Evolutionary conservation across 2,329 filamentous ascomycete genomes (phyloP), one percentile per base, ranked within the genome.

Genomic region (Sphaerulina vaccinii): DNA sequence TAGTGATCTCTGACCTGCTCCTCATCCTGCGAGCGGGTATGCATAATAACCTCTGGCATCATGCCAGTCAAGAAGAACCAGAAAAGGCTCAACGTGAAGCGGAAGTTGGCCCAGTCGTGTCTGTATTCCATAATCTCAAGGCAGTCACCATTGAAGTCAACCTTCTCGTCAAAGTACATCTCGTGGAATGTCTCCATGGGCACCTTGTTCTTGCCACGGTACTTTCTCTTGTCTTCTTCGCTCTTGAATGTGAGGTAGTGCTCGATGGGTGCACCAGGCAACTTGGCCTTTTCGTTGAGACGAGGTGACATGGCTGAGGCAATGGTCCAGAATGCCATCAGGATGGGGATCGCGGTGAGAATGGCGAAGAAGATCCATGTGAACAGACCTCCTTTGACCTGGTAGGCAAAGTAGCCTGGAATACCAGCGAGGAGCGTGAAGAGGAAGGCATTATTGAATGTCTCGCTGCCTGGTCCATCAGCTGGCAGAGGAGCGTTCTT

Each of bases 1-100:
- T 99, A 99, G 78, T 96, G 90, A 72, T 91, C 90, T 69, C 91
- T 90, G 51, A 97, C 91, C 76, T 97, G 93, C 74, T 97, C 92
- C 81, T 96, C 91, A 64, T 97, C 92, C 76, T 96, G 91, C 52
- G 88, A 90, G 52, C 90, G 84, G 64, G 88, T 91, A 79, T 97
- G 92, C 80, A 96, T 85, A 65, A 96, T 86, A 58, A 95, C 82
- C 72, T 96, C 92, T 40, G 89, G 89, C 59, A 95, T 84, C 78
- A 96, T 89, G 70, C 84, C 85, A 56, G 88, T 85, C 64, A 97
- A 76, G 75, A 97, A 91, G 76, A 85, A 91, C 77, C 87, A 88
- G 80, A 91, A 90, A 61, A 96, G 78, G 66, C 84, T 80, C 66
- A 87, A 73, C 58, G 92, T 96, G 75, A 97, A 96, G 68, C 84